A percentile compares a stretch with the other conserved stretches of the same genome.
These are phyloP conservation scores for Hyphopichia fennica DNA, from an alignment of 1,139 yeast genomes.

Conservation along the genomic window DNA sequence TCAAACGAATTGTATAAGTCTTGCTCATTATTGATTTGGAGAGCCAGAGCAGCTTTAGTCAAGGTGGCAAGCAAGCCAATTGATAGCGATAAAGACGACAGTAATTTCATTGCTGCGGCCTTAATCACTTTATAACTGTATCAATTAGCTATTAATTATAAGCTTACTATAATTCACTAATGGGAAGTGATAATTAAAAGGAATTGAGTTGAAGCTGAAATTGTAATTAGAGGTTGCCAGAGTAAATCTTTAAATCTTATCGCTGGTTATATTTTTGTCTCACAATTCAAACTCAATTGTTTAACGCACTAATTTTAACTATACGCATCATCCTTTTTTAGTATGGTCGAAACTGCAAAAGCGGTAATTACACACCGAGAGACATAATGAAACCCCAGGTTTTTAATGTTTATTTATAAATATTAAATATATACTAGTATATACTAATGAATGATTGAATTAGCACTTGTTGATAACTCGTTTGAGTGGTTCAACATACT, in stretches of 20 bases:
- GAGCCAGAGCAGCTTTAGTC: neutral
- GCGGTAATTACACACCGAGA: neutral
- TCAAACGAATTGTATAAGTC: slow-evolving; percentile 18
- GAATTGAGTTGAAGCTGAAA: neutral
- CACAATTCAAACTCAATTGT: neutral
- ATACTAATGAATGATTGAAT: neutral
- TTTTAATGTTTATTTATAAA: too few relatives aligned
- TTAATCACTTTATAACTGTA: neutral
- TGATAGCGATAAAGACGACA: neutral
- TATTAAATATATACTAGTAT: neutral
- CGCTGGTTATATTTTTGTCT: neutral
- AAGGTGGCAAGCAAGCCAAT: neutral
- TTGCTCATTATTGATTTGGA: neutral
- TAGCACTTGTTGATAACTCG: slow-evolving; percentile 28
- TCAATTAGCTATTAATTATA: too few relatives aligned
- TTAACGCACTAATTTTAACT: neutral
- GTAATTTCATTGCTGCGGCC: neutral
- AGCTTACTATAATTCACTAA: too few relatives aligned
- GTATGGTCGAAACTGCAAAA: neutral
- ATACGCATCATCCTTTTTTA: neutral
- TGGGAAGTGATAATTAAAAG: neutral
- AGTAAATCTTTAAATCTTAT: neutral
- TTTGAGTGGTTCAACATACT: slow-evolving; percentile 69
- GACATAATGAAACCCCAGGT: neutral
- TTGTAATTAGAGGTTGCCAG: neutral